Evolutionary conservation across 768 basidiomycete genomes (phyloP), one percentile per base, ranked within the genome.

Genomic region (Boletus rex-veris): DNA sequence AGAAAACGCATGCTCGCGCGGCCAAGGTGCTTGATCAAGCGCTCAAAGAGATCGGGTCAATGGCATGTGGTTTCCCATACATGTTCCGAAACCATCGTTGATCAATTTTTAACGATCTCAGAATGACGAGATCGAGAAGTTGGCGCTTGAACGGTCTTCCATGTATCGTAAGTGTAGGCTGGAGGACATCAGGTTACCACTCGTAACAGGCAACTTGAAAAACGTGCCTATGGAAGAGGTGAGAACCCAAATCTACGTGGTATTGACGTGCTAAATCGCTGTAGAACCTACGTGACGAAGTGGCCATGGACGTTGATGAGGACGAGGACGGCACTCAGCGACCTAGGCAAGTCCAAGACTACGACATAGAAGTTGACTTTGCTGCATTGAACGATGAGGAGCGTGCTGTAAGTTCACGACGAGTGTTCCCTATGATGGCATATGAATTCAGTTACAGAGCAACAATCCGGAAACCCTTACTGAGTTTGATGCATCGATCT

Each of bases 201-300:
- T 98, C 12, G 60, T 78, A 14, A 69, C 79, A 50, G 97, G 96
- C 7, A 80, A 83, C 63, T 73, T 98, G 50, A 86, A 83, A 69
- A 82, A 90, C 60, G 91, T 98, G 3, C 90, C 96, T 0, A 90
- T 98, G 83, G 94, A 98, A 66, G 97, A 98, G 83, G 93, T 92
- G 45, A 38, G 75, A 60, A 7, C 6, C 7, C 12, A 30, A 9
- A n/a, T 24, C 15, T 33, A 30, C 40, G 7, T 36, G 6, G 30
- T 19, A 30, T 28, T 36, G 16, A 42, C 10, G 12, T 40, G 26
- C 51, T 65, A 64, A 39, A 45, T 12, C n/a, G 46, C 50, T 47
- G 37, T 55, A 89, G 91, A 88, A 88, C 62, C 78, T 90, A 19
- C 85, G 86, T 5, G 88, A 92, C 33, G 90, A 90, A 71, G 84